Evolutionary conservation across 78 protist genomes (phyloP).

Genomic region (Planoprotostelium fungivorum): DNA sequence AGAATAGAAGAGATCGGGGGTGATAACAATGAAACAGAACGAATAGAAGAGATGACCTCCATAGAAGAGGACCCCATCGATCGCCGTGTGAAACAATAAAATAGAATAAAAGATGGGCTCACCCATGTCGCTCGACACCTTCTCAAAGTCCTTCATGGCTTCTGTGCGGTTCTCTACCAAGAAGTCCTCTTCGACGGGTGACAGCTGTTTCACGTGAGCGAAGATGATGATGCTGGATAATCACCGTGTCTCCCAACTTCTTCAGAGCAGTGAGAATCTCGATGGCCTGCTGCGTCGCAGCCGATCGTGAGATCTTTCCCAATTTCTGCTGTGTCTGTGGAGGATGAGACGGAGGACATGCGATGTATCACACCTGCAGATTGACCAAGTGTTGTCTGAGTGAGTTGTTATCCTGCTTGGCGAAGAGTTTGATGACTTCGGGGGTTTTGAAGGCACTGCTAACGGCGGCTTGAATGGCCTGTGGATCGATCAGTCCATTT

Average conservation of each 20-base stretch:
- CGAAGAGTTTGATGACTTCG: conserved; percentile 80
- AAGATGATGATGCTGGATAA: background rate
- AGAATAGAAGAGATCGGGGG: background rate
- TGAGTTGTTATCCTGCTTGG: conserved; percentile 67
- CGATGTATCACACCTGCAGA: conserved; percentile 25
- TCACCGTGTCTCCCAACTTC: conserved; percentile 62
- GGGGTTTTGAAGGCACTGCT: conserved; percentile 82
- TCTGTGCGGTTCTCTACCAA: conserved; percentile 45
- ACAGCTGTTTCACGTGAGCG: conserved; percentile 22
- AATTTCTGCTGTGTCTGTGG: conserved; percentile 27
- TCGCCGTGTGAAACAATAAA: too few relatives aligned
- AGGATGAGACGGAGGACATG: background rate
- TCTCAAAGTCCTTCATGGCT: conserved; percentile 55
- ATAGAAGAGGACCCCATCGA: too few relatives aligned
- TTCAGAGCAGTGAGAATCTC: conserved; percentile 77
- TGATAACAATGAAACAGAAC: too few relatives aligned
- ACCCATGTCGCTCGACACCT: conserved; percentile 37
- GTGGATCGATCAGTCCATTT: background rate
- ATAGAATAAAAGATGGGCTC: too few relatives aligned
- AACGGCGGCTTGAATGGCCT: conserved; percentile 85
- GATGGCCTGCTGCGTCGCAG: conserved; percentile 27
- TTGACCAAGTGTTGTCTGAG: conserved; percentile 47
- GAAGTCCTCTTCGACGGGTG: conserved; percentile 52
- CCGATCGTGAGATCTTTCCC: conserved; percentile 50
- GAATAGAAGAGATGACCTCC: too few relatives aligned